Percentiles rank a stretch among this genome's conserved stretches.
These are phyloP conservation scores for Penicillium chermesinum DNA, from an alignment of 495 filamentous ascomycete genomes.

Conservation along the genomic window DNA sequence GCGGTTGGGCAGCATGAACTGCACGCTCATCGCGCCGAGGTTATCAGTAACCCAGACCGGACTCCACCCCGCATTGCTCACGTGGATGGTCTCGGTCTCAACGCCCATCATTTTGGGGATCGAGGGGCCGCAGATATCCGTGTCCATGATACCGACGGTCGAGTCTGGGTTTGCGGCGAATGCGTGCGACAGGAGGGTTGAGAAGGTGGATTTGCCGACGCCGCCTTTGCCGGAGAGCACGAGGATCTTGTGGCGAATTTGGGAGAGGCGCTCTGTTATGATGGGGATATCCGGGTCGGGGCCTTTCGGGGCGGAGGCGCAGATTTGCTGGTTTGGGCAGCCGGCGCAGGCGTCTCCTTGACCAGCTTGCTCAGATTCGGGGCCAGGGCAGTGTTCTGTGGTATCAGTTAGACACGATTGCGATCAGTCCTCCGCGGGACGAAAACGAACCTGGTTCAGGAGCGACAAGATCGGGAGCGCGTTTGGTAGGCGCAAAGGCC, in stretches of 20 bases:
- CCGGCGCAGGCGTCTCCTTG: slow-evolving; percentile 83
- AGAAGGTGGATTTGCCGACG: slow-evolving; percentile 93
- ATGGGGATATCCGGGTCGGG: slow-evolving; percentile 90
- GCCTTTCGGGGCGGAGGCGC: slow-evolving; percentile 88
- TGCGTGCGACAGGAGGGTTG: slow-evolving; percentile 76
- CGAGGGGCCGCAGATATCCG: slow-evolving; percentile 89
- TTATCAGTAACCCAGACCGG: slow-evolving; percentile 94
- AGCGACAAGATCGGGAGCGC: slow-evolving; percentile 75
- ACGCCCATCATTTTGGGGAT: slow-evolving; percentile 99
- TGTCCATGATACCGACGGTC: slow-evolving; percentile 90
- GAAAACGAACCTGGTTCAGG: slow-evolving; percentile 68
- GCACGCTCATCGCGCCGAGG: slow-evolving; percentile 88
- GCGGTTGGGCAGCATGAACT: slow-evolving; percentile 91
- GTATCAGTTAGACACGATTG: slow-evolving; percentile 1
- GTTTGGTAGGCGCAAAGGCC: slow-evolving; percentile 63
- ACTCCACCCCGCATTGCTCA: slow-evolving; percentile 76
- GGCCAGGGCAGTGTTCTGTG: slow-evolving; percentile 87
- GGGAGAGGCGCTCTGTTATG: slow-evolving; percentile 76
- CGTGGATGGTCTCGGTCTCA: slow-evolving; percentile 84
- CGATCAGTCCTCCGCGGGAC: slow-evolving; percentile 5
- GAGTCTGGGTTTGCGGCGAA: slow-evolving; percentile 72
- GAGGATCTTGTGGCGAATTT: slow-evolving; percentile 84
- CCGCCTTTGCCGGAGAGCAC: slow-evolving; percentile 93
- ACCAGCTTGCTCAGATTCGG: slow-evolving; percentile 81
- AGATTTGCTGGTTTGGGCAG: slow-evolving; percentile 94